Evolutionary conservation across 1,284 basidiomycete genomes (phyloP).

Genomic region (Pascua guehoae): DNA sequence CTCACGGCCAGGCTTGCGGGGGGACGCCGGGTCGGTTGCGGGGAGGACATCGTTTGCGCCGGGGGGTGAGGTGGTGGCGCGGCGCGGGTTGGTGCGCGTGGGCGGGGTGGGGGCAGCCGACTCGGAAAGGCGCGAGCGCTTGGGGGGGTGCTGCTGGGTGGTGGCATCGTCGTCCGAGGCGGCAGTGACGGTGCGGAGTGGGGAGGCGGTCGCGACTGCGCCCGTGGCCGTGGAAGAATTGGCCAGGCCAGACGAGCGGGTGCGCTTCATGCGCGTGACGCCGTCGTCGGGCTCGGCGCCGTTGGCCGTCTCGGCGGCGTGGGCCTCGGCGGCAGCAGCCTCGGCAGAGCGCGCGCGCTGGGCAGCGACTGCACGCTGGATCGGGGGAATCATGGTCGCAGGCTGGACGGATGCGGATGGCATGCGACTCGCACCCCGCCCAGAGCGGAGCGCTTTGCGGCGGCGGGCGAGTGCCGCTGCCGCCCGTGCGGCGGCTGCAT

Average conservation of each 20-base stretch:
- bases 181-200: slow-evolving; percentile 26
- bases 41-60: slow-evolving; percentile 7
- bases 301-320: neutral
- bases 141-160: slow-evolving; percentile 2
- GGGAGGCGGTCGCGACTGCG: slow-evolving; percentile 18
- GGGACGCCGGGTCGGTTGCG: neutral
- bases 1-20: neutral
- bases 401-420: slow-evolving; percentile 6
- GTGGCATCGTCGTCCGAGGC: slow-evolving; percentile 12
- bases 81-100: slow-evolving; percentile 1
- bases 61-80: slow-evolving; percentile 10
- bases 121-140: slow-evolving; percentile 16
- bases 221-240: slow-evolving; percentile 11
- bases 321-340: slow-evolving; percentile 9
- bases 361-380: slow-evolving; percentile 17
- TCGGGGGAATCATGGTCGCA: slow-evolving; percentile 18
- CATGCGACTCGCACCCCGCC: slow-evolving; percentile 8
- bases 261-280: slow-evolving; percentile 25
- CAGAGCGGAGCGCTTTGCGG: slow-evolving; percentile 14
- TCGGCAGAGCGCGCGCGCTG: slow-evolving; percentile 19
- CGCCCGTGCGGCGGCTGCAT: slow-evolving; percentile 27
- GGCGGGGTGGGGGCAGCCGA: neutral
- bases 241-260: slow-evolving; percentile 24
- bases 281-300: slow-evolving; percentile 19
- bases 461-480: slow-evolving; percentile 23